These are phyloP conservation scores for Plectosphaerella plurivora DNA, from an alignment of 2,329 filamentous ascomycete genomes.

Conservation along the genomic window DNA sequence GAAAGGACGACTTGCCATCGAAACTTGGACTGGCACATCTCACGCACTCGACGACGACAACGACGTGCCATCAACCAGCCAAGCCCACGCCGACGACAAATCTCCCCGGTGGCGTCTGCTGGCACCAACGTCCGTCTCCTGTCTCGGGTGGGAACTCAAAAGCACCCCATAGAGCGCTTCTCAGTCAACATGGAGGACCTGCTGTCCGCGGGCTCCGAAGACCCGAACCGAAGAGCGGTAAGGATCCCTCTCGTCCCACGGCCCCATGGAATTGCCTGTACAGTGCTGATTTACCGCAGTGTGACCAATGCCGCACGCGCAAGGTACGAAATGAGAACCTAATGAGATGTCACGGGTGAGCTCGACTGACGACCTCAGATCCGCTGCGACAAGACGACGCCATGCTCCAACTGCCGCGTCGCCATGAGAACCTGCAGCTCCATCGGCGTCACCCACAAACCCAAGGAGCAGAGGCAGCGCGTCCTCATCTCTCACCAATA, in stretches of 20 bases:
- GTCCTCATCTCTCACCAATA: conserved; percentile 59
- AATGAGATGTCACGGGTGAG: not conserved
- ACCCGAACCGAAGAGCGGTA: conserved; percentile 30
- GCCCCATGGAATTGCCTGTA: not conserved
- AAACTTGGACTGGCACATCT: too few species aligned
- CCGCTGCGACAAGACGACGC: conserved; percentile 53
- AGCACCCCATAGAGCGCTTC: too few species aligned
- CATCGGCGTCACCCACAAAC: conserved; percentile 48
- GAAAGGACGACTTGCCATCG: too few species aligned
- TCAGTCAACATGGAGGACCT: not conserved
- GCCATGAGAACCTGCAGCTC: conserved; percentile 50
- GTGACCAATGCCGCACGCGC: conserved; percentile 38
- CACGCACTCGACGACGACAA: too few species aligned
- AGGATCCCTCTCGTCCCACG: conserved; percentile 13
- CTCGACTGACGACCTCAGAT: conserved; percentile 34
- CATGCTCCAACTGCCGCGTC: conserved; percentile 53
- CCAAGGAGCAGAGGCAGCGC: conserved; percentile 49
- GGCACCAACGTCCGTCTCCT: not conserved
- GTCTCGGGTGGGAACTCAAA: not conserved
- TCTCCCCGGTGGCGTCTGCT: too few species aligned
- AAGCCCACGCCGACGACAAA: too few species aligned
- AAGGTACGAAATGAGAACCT: conserved; percentile 23
- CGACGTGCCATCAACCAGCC: too few species aligned
- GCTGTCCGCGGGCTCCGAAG: conserved; percentile 22
- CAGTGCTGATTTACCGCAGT: conserved; percentile 20